Conservation (phyloP, 2,329 filamentous ascomycete species). For the Cyanodermella asteris region DNA sequence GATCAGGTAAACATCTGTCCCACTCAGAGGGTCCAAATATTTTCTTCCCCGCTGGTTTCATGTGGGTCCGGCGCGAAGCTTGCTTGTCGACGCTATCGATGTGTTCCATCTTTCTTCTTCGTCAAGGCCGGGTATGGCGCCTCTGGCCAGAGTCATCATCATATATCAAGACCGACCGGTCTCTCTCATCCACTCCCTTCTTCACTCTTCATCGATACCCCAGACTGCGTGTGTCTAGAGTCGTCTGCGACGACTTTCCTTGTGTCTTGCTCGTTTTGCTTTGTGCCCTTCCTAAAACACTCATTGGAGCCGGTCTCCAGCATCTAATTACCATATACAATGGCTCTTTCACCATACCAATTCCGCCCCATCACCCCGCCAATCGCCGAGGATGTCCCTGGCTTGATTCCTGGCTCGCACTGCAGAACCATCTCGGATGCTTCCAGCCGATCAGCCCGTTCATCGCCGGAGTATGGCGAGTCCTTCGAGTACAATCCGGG, state of each 20-base stretch:
- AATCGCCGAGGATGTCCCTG: conserved; percentile 13
- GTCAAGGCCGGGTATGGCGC: too few relatives aligned
- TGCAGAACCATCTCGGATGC: conserved; percentile 42
- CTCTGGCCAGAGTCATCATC: too few relatives aligned
- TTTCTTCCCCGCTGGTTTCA: too few relatives aligned
- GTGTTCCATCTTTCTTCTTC: too few relatives aligned
- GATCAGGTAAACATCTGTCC: too few relatives aligned
- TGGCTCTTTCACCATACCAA: conserved; percentile 19
- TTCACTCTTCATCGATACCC: conserved; percentile 4
- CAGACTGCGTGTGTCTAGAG: conserved; percentile 5
- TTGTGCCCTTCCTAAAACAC: conserved; percentile 5
- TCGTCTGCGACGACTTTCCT: conserved; percentile 7
- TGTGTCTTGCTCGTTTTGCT: conserved; percentile 5
- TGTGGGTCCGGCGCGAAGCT: too few relatives aligned
- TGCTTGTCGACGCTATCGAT: too few relatives aligned
- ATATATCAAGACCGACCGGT: too few relatives aligned
- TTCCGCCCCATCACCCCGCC: conserved; percentile 25
- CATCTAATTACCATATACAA: conserved; percentile 7
- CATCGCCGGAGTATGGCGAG: conserved; percentile 45
- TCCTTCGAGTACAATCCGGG: conserved; percentile 46
- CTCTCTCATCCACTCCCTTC: conserved; percentile 4
- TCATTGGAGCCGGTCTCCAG: conserved; percentile 8
- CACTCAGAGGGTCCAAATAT: too few relatives aligned
- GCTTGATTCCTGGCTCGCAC: conserved; percentile 21
- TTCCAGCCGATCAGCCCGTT: conserved; percentile 42